Percentiles rank a stretch among this genome's conserved stretches.
These are phyloP conservation scores for Neurospora sp. DNA, from an alignment of 2,329 filamentous ascomycete genomes.

Conservation along the genomic window DNA sequence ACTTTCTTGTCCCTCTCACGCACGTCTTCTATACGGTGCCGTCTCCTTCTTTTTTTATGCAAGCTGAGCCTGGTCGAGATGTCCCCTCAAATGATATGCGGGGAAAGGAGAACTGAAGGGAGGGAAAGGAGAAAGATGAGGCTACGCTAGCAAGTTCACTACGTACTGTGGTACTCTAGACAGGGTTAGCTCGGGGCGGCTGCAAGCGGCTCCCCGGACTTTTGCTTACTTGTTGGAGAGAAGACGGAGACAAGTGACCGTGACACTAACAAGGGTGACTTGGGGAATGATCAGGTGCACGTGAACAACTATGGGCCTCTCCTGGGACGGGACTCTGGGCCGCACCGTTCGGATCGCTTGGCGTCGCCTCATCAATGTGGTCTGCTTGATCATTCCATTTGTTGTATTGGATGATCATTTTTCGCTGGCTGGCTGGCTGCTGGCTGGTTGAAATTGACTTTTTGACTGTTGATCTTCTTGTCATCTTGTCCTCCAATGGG, in stretches of 20 bases:
- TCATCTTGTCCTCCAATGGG: neutral
- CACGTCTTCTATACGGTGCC: no score
- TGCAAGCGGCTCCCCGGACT: slow-evolving; percentile 17
- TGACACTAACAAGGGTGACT: no score
- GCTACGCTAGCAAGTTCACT: neutral
- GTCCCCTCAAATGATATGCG: neutral
- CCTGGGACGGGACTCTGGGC: neutral
- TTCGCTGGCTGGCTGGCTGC: neutral
- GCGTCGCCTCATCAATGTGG: neutral
- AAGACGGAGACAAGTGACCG: no score
- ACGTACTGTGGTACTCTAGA: neutral
- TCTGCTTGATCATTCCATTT: neutral
- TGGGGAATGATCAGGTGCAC: slow-evolving; percentile 9
- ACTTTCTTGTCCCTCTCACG: no score
- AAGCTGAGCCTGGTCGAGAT: neutral
- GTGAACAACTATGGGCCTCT: slow-evolving; percentile 7
- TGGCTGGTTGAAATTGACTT: neutral
- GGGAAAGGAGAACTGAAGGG: neutral
- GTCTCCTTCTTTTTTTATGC: neutral
- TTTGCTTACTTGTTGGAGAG: neutral
- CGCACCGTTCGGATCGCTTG: neutral
- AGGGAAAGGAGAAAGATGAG: neutral
- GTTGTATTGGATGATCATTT: neutral
- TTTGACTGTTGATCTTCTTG: neutral
- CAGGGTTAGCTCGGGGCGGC: slow-evolving; percentile 11